Evolutionary conservation across 352 stramenopile genomes (phyloP).

Genomic region (Saprolegnia parasitica): DNA sequence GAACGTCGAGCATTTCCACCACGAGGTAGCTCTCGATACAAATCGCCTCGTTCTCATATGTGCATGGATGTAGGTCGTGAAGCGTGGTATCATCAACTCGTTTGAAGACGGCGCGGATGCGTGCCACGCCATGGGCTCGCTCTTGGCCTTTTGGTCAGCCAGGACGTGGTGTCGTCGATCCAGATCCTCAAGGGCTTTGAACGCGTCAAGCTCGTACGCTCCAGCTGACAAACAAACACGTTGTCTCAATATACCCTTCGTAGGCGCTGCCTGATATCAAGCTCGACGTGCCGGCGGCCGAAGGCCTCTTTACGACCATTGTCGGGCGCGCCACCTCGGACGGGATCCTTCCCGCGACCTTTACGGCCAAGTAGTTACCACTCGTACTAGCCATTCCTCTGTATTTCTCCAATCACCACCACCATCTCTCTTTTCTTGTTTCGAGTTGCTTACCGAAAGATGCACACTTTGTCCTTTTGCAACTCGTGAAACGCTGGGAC

Average conservation of each 20-base stretch:
- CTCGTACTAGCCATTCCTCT: background rate
- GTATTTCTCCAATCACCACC: too few species aligned
- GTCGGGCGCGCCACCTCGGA: conserved; percentile 60
- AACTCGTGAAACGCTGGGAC: background rate
- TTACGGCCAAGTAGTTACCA: background rate
- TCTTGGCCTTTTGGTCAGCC: conserved; percentile 42
- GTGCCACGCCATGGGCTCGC: conserved; percentile 41
- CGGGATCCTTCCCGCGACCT: conserved; percentile 40
- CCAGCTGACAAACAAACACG: background rate
- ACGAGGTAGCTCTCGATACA: conserved; percentile 75
- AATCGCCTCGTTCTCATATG: background rate
- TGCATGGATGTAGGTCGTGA: conserved; percentile 65
- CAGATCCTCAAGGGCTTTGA: conserved; percentile 81
- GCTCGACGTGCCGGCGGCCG: conserved; percentile 61
- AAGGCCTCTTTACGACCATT: conserved; percentile 42
- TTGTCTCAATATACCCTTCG: conserved; percentile 31
- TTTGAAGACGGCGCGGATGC: conserved; percentile 41
- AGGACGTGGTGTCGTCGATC: conserved; percentile 41
- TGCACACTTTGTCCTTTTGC: too few species aligned
- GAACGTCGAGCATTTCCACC: conserved; percentile 94
- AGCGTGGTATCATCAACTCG: conserved; percentile 57
- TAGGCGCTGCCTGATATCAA: conserved; percentile 47
- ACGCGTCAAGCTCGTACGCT: conserved; percentile 39
- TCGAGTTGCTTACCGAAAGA: too few species aligned
- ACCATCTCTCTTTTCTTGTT: too few species aligned